phyloP scores from a whole-genome alignment of 2,329 filamentous ascomycete genomes.

The Ramularia endophylla region DNA sequence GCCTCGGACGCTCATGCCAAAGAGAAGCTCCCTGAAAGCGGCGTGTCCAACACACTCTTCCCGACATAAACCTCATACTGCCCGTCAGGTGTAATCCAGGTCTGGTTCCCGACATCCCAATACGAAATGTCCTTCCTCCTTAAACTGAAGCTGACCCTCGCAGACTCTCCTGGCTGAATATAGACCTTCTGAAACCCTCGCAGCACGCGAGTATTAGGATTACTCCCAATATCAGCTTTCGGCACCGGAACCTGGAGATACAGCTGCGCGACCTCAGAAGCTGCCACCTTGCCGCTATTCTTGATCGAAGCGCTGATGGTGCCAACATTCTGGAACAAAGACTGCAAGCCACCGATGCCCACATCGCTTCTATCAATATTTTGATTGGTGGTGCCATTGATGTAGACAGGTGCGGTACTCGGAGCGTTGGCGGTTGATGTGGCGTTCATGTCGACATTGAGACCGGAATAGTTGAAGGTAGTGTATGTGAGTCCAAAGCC shows the following conservation, averaged over 20 bases:
- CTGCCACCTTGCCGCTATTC: constrained; percentile 45
- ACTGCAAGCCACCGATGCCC: constrained; percentile 23
- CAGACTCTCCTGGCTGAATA: constrained; percentile 25
- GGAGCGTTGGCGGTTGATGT: constrained; percentile 20
- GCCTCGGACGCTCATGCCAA: no score
- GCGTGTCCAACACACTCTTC: constrained; percentile 30
- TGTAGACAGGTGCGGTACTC: constrained; percentile 21
- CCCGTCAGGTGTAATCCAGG: constrained; percentile 45
- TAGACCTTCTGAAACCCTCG: constrained; percentile 30
- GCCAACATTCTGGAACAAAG: constrained; percentile 47
- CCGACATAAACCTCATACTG: constrained; percentile 44
- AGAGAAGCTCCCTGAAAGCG: constrained; percentile 22
- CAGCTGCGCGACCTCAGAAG: constrained; percentile 50
- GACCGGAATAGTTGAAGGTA: constrained; percentile 28
- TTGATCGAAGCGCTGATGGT: constrained; percentile 44
- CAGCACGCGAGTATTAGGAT: constrained; percentile 30
- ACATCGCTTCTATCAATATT: constrained; percentile 21
- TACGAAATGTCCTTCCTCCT: constrained; percentile 43
- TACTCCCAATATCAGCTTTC: constrained; percentile 47
- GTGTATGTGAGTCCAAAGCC: constrained; percentile 35
- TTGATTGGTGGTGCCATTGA: constrained; percentile 26
- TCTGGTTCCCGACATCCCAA: constrained; percentile 45
- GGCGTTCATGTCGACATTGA: constrained; percentile 23
- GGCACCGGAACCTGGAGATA: constrained; percentile 29
- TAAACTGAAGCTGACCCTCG: constrained; percentile 32